These are phyloP conservation scores for Sclerotiophoma versabilis DNA, from an alignment of 2,329 filamentous ascomycete genomes.

Conservation along the genomic window DNA sequence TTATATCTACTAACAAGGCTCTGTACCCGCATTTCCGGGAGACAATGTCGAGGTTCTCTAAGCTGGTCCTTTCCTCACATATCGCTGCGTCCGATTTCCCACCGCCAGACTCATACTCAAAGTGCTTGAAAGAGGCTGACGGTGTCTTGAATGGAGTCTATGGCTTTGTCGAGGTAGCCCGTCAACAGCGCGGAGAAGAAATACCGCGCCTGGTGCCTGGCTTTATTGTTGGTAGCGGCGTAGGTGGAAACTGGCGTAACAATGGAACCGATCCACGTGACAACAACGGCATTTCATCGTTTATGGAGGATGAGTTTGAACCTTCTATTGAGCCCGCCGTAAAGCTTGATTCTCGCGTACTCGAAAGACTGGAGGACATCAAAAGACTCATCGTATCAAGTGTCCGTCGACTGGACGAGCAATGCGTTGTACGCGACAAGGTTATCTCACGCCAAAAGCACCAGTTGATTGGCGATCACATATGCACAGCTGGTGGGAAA, in stretches of 20 bases:
- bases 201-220: slow-evolving; percentile 93
- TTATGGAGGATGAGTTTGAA: slow-evolving; percentile 86
- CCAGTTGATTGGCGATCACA: slow-evolving; percentile 78
- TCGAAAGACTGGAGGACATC: slow-evolving; percentile 85
- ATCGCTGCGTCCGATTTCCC: slow-evolving; percentile 97
- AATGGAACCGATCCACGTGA: slow-evolving; percentile 71
- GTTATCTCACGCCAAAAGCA: slow-evolving; percentile 81
- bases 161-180: slow-evolving; percentile 93
- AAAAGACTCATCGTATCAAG: slow-evolving; percentile 85
- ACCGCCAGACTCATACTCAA: slow-evolving; percentile 89
- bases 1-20: slow-evolving; percentile 97
- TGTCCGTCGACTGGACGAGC: slow-evolving; percentile 86
- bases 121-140: slow-evolving; percentile 96
- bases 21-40: slow-evolving; percentile 97
- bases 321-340: slow-evolving; percentile 73
- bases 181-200: slow-evolving; percentile 90
- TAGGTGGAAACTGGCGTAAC: slow-evolving; percentile 86
- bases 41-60: slow-evolving; percentile 99
- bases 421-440: slow-evolving; percentile 78
- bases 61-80: slow-evolving; percentile 95
- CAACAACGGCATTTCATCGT: slow-evolving; percentile 69
- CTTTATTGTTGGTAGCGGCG: slow-evolving; percentile 84
- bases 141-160: slow-evolving; percentile 93
- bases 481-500: slow-evolving; percentile 79
- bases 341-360: slow-evolving; percentile 75